Percentiles rank a stretch among this genome's conserved stretches.
Conservation (phyloP, 805 yeast species). For the Starmerella vitae region DNA sequence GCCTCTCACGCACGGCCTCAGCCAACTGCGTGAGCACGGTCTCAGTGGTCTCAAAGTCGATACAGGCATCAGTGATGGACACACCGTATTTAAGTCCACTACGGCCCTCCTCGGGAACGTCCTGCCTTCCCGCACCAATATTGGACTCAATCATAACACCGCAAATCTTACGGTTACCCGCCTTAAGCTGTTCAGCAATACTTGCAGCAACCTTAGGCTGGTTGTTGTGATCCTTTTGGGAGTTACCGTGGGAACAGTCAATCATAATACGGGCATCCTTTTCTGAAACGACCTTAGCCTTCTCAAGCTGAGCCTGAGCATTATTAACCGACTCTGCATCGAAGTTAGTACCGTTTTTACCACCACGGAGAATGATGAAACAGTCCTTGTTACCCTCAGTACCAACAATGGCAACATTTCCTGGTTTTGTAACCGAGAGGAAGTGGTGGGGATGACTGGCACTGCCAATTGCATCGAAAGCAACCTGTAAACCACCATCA, state of each 20-base stretch:
- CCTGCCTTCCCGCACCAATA: conserved; percentile 84
- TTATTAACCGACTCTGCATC: conserved; percentile 60
- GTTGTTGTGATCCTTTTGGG: conserved; percentile 76
- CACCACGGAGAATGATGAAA: conserved; percentile 89
- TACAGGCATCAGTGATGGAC: conserved; percentile 96
- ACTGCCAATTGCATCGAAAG: conserved; percentile 86
- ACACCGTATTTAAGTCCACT: conserved; percentile 74
- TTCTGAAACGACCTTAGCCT: conserved; percentile 31
- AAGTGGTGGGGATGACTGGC: conserved; percentile 91
- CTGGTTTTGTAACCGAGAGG: conserved; percentile 88
- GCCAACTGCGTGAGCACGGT: conserved; percentile 57
- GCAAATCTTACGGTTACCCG: conserved; percentile 64
- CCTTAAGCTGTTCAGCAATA: conserved; percentile 63
- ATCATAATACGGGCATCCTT: conserved; percentile 62
- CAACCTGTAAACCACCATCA: conserved; percentile 88
- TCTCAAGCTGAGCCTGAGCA: conserved; percentile 45
- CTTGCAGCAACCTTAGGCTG: conserved; percentile 79
- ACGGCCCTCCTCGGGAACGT: conserved; percentile 52
- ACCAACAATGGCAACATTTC: conserved; percentile 89
- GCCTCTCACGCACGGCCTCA: conserved; percentile 66
- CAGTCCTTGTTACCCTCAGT: conserved; percentile 88
- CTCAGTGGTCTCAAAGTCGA: conserved; percentile 76
- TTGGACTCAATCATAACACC: conserved; percentile 97
- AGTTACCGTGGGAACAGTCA: conserved; percentile 96
- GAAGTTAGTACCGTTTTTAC: conserved; percentile 81